These are phyloP conservation scores for Xylariomycetidae sp. DNA, from an alignment of 2,329 filamentous ascomycete species.

Conservation along the genomic window DNA sequence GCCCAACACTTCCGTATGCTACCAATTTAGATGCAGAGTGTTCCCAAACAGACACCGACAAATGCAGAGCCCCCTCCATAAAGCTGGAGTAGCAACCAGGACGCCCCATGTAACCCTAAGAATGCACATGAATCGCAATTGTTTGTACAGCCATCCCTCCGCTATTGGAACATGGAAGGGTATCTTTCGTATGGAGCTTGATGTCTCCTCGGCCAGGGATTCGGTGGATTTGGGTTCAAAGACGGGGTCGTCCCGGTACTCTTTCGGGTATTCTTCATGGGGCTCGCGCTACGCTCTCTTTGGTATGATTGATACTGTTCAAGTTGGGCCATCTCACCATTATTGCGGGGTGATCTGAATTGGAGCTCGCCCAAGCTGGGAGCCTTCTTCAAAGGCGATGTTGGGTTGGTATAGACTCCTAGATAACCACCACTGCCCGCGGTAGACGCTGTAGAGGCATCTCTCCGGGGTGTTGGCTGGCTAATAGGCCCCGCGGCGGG, in stretches of 20 bases:
- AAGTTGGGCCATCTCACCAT: constrained; percentile 54
- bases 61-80: too few relatives aligned
- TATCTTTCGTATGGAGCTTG: constrained; percentile 24
- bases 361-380: constrained; percentile 54
- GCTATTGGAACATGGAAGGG: constrained; percentile 28
- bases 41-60: constrained; percentile 14
- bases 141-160: neutral
- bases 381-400: constrained; percentile 78
- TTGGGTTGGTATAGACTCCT: constrained; percentile 72
- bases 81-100: too few relatives aligned
- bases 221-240: constrained; percentile 10
- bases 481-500: constrained; percentile 47
- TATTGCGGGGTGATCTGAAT: constrained; percentile 48
- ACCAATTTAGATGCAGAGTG: constrained; percentile 7
- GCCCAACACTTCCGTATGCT: too few relatives aligned
- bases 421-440: constrained; percentile 60
- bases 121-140: constrained; percentile 1
- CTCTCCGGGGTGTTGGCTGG: constrained; percentile 15
- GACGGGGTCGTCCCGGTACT: constrained; percentile 20
- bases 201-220: constrained; percentile 17
- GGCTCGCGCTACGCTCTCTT: constrained; percentile 22
- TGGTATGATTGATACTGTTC: constrained; percentile 39
- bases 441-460: constrained; percentile 15
- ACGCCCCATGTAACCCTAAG: too few relatives aligned
- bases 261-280: constrained; percentile 22